Evolutionary conservation across 2,329 filamentous ascomycete species (phyloP).

Genomic region (Stachybotrys chartarum): DNA sequence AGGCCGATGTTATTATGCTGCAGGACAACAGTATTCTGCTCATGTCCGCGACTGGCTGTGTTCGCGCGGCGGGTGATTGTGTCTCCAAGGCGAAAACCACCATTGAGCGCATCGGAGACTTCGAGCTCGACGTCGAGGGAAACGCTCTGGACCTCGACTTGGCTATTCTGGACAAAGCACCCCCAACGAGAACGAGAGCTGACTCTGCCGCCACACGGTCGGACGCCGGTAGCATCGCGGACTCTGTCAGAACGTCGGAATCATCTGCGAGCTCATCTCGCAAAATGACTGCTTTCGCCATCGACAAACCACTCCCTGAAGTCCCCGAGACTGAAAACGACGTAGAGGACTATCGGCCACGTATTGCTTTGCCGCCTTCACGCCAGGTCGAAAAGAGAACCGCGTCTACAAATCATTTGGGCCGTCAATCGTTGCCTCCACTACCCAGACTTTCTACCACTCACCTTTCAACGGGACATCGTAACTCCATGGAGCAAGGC

Average conservation of each 20-base stretch:
- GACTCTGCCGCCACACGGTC: constrained; percentile 25
- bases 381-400: constrained; percentile 32
- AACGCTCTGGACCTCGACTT: constrained; percentile 49
- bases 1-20: constrained; percentile 73
- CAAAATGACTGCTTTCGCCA: constrained; percentile 33
- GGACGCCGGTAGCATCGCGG: constrained; percentile 29
- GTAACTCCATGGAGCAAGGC: constrained; percentile 37
- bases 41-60: constrained; percentile 75
- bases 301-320: constrained; percentile 63
- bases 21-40: constrained; percentile 71
- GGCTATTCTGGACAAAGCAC: constrained; percentile 35
- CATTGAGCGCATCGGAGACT: constrained; percentile 84
- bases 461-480: constrained; percentile 38
- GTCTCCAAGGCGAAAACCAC: constrained; percentile 79
- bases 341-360: constrained; percentile 22
- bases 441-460: constrained; percentile 51
- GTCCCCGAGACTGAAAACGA: constrained; percentile 50
- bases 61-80: constrained; percentile 85
- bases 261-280: constrained; percentile 27
- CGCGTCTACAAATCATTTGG: neutral
- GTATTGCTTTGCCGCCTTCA: constrained; percentile 32
- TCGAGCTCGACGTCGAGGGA: constrained; percentile 71
- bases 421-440: constrained; percentile 42
- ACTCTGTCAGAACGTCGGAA: constrained; percentile 29
- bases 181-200: constrained; percentile 23